Evolutionary conservation across 176 grass and related monocot species (phyloP).

Genomic region (Guadua angustifolia): DNA sequence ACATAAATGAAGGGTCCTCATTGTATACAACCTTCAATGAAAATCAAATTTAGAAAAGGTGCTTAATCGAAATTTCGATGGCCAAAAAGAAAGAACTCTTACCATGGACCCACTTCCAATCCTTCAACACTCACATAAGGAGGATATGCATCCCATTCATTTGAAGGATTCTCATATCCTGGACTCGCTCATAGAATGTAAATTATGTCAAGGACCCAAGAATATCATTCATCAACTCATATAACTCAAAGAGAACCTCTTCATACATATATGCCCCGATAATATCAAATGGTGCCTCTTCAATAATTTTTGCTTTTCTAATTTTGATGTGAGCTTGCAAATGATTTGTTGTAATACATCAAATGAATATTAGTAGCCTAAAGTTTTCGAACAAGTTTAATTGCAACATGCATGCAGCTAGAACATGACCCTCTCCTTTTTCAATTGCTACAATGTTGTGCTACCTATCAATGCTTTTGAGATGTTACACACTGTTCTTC

Average conservation of each 20-base stretch:
- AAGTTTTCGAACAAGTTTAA: no score
- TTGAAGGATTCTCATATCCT: constrained; percentile 66
- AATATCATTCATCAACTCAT: constrained; percentile 44
- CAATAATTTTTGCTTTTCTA: background rate
- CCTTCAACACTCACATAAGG: constrained; percentile 69
- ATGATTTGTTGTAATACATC: no score
- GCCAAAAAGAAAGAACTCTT: constrained; percentile 34
- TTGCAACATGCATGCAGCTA: no score
- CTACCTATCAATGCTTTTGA: no score
- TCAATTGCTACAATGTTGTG: no score
- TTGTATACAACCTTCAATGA: constrained; percentile 41
- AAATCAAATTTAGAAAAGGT: constrained; percentile 39
- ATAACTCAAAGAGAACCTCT: background rate
- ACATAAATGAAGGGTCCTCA: no score
- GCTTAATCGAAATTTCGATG: background rate
- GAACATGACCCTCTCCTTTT: no score
- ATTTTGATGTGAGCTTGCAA: no score
- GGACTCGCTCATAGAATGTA: constrained; percentile 36
- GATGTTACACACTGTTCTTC: no score
- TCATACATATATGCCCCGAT: constrained; percentile 4
- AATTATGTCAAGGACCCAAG: constrained; percentile 33
- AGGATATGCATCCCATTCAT: constrained; percentile 77
- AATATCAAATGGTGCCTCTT: background rate
- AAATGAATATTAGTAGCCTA: no score
- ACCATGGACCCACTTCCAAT: constrained; percentile 72